A percentile compares a stretch with the other conserved stretches of the same genome.
These are phyloP conservation scores for Termitomyces sp. DNA, from an alignment of 768 basidiomycete species.

Conservation along the genomic window DNA sequence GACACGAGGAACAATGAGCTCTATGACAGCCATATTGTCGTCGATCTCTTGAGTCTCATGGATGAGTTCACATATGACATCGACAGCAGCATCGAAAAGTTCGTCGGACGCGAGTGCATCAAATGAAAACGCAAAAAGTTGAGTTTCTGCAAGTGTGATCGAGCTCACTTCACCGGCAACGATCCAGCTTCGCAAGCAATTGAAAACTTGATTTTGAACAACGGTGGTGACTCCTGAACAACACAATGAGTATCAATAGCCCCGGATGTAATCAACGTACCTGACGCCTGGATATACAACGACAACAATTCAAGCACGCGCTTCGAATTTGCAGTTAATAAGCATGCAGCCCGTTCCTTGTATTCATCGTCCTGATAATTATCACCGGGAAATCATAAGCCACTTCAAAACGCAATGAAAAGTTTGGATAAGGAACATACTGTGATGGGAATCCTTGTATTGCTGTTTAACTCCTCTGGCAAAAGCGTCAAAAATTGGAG, in stretches of 20 bases:
- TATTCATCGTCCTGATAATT: conserved; percentile 73
- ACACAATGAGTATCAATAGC: not conserved
- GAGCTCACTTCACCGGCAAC: conserved; percentile 77
- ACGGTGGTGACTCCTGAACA: conserved; percentile 68
- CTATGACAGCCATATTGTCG: conserved; percentile 86
- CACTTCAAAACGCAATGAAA: not conserved
- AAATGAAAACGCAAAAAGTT: conserved; percentile 79
- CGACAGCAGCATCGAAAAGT: conserved; percentile 91
- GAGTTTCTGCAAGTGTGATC: conserved; percentile 58
- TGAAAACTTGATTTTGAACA: conserved; percentile 79
- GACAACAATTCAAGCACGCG: conserved; percentile 73
- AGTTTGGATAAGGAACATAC: conserved; percentile 41
- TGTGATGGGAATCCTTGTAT: conserved; percentile 82
- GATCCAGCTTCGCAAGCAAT: conserved; percentile 85
- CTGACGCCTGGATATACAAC: conserved; percentile 85
- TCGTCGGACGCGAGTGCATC: conserved; percentile 77
- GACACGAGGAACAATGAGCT: conserved; percentile 83
- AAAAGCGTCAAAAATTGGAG: conserved; percentile 87
- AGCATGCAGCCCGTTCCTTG: conserved; percentile 46
- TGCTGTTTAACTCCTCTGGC: conserved; percentile 83
- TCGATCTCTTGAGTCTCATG: conserved; percentile 98
- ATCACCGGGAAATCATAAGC: not conserved
- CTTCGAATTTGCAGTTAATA: conserved; percentile 64
- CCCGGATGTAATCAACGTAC: conserved; percentile 36
- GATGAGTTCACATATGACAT: conserved; percentile 89